Evolutionary conservation across 2,329 filamentous ascomycete species (phyloP), one percentile per base, ranked within the genome.

Genomic region (Xylariaceae sp.): DNA sequence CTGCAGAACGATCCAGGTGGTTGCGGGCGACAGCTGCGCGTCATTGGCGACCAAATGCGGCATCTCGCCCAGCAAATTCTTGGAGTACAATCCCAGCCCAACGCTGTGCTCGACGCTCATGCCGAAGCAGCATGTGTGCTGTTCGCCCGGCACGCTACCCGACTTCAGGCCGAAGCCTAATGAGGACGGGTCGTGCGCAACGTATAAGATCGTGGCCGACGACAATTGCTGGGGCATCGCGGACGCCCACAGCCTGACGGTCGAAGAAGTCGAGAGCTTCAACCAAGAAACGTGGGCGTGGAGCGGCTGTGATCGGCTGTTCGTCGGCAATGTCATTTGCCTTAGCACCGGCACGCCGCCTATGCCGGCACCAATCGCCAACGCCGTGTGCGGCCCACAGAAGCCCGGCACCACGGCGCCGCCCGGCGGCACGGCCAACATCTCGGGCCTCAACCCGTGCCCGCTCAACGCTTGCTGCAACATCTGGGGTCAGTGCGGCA

Each of bases 271-370:
- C 1, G 60, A 63, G 44, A 29, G 40, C 1, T 63, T 60, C 44
- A 64, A 65, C 49, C 60, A 60, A n/a, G 40, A 54, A 3, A 65
- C 62, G 7, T 65, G 63, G 63, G 62, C 47, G 2, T 56, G 54
- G 54, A 52, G 20, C 29, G 49, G 40, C 23, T 56, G 54, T 40
- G 21, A 42, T 20, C 40, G 48, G 19, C 44, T 56, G 14, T 23
- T 45, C 6, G 12, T 32, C 19, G 54, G 45, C 14, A 45, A 48
- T n/a, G 52, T 49, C n/a, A 56, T 56, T 44, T 56, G 54, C 21
- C 20, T 56, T 18, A 56, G 54, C 42, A 44, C 21, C 18, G 54
- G 54, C 40, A 46, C 6, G 10, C 20, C 54, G 14, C 54, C 54
- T 18, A 45, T 56, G 45, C 54, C 54, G 10, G 43, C 40, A n/a